A percentile compares a stretch with the other conserved stretches of the same genome.
Evolutionary conservation across 164 flowering plant species (phyloP).

Genomic region (Chimonanthus praecox): DNA sequence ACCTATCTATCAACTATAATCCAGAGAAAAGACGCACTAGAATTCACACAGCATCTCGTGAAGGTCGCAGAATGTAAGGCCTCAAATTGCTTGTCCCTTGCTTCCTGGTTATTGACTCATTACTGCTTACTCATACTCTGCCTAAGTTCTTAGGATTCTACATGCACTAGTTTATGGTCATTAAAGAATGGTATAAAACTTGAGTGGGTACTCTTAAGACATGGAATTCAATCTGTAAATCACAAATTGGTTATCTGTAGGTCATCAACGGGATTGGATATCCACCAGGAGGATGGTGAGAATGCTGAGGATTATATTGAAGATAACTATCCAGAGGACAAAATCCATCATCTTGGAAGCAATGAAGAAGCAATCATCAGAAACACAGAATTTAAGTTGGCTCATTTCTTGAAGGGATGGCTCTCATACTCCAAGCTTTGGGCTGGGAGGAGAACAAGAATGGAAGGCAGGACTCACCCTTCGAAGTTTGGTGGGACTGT

Average conservation of each 20-base stretch:
- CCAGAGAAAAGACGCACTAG: slow-evolving; percentile 18
- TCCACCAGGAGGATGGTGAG: slow-evolving; percentile 8
- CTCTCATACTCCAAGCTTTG: slow-evolving; percentile 20
- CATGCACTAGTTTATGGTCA: neutral
- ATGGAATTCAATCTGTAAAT: neutral
- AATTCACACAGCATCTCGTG: slow-evolving; percentile 10
- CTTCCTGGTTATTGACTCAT: neutral
- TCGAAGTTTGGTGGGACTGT: slow-evolving; percentile 8
- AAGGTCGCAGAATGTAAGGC: slow-evolving; percentile 29
- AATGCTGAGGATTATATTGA: neutral
- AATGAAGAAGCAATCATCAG: slow-evolving; percentile 8
- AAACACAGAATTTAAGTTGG: slow-evolving; percentile 12
- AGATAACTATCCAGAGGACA: slow-evolving; percentile 6
- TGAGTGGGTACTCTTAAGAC: neutral
- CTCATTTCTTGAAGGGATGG: slow-evolving; percentile 25
- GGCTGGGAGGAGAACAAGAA: slow-evolving; percentile 11
- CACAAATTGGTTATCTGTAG: slow-evolving; percentile 4
- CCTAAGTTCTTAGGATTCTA: neutral
- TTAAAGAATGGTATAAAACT: neutral
- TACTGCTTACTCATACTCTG: neutral
- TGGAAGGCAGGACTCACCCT: slow-evolving; percentile 14
- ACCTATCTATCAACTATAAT: slow-evolving; percentile 28
- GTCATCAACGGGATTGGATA: slow-evolving; percentile 11
- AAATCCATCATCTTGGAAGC: neutral
- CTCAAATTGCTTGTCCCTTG: neutral